Conservation (phyloP, 2,329 filamentous ascomycete genomes). For the Colletotrichum godetiae region DNA sequence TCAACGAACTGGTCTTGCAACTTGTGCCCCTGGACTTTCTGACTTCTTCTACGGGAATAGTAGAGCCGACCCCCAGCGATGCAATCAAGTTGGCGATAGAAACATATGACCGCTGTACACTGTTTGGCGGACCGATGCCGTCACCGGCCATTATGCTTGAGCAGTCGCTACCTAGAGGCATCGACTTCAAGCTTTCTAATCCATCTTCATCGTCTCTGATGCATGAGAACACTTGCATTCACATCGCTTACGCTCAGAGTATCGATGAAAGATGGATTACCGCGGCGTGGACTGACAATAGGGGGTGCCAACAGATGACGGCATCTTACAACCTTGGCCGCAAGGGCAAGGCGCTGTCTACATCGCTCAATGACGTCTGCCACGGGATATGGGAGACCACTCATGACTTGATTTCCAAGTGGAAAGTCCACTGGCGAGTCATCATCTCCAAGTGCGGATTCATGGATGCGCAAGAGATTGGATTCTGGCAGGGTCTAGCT, state of each 20-base stretch:
- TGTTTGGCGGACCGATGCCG: conserved; percentile 66
- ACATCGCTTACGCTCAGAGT: conserved; percentile 82
- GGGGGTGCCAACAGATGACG: conserved; percentile 78
- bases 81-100: conserved; percentile 76
- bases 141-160: conserved; percentile 81
- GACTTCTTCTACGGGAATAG: conserved; percentile 70
- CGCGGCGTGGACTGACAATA: conserved; percentile 84
- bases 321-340: conserved; percentile 78
- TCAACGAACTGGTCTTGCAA: conserved; percentile 80
- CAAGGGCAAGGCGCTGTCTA: conserved; percentile 63
- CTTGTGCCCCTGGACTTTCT: conserved; percentile 77
- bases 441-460: conserved; percentile 78
- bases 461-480: conserved; percentile 75
- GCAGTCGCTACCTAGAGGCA: conserved; percentile 73
- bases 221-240: conserved; percentile 82
- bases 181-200: conserved; percentile 79
- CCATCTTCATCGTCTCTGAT: conserved; percentile 79
- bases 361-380: conserved; percentile 71
- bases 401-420: conserved; percentile 75
- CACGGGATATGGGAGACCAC: conserved; percentile 84
- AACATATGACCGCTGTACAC: conserved; percentile 79
- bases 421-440: conserved; percentile 81
- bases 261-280: conserved; percentile 82
- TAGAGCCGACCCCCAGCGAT: conserved; percentile 70
- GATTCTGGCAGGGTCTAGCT: conserved; percentile 66